A percentile compares a stretch with the other conserved stretches of the same genome.
phyloP scores from a whole-genome alignment of 495 filamentous ascomycete species.

The Xylaria flabelliformis region DNA sequence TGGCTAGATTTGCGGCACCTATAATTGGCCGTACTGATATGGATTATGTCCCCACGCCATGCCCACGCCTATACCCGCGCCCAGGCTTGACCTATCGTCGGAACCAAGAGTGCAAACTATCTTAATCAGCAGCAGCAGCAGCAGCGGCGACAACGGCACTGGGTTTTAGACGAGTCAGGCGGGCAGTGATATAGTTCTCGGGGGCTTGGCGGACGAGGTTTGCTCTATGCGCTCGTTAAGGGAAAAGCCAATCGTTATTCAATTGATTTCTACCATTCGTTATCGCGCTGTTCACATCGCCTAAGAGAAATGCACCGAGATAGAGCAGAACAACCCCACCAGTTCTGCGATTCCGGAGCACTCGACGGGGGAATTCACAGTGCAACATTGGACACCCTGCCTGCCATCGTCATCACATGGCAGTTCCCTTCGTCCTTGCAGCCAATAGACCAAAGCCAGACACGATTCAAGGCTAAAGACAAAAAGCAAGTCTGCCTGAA shows the following conservation, averaged over 20 bases:
- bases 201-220: conserved; percentile 5
- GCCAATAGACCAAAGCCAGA: neutral
- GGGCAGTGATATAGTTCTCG: neutral
- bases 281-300: neutral
- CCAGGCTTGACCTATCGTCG: conserved; percentile 11
- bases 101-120: conserved; percentile 13
- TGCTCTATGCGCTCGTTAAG: neutral
- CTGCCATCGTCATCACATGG: conserved; percentile 11
- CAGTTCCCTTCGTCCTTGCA: conserved; percentile 8
- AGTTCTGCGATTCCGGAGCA: conserved; percentile 22
- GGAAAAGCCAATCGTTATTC: neutral
- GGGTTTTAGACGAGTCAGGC: neutral
- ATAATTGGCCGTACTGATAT: conserved; percentile 38
- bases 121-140: conserved; percentile 12
- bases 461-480: conserved; percentile 14
- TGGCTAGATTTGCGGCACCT: conserved; percentile 34
- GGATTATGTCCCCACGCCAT: conserved; percentile 33
- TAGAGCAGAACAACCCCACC: conserved; percentile 18
- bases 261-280: conserved; percentile 2
- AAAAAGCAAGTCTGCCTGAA: conserved; percentile 9
- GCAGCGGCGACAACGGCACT: conserved; percentile 6
- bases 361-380: neutral
- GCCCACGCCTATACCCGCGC: conserved; percentile 16
- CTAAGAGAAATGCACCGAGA: neutral
- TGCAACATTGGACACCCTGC: neutral